Evolutionary conservation across 2,329 filamentous ascomycete genomes (phyloP).

Genomic region (Colletotrichum spinosum): DNA sequence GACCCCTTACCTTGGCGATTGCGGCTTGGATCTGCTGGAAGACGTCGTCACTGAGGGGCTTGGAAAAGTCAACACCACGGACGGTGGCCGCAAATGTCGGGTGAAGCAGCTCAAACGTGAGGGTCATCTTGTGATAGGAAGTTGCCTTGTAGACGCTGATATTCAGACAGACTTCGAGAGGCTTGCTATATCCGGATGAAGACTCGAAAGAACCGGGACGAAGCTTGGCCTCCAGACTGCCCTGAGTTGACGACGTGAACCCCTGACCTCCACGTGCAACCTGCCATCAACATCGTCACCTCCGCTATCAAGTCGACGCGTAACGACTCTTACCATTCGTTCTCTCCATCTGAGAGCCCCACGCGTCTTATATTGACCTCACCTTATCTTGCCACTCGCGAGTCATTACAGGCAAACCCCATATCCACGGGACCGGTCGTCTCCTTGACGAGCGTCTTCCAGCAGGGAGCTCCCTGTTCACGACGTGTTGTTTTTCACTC

Average conservation of each 20-base stretch:
- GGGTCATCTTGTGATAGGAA: slow-evolving; percentile 37
- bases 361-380: slow-evolving; percentile 9
- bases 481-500: neutral
- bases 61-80: slow-evolving; percentile 29
- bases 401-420: slow-evolving; percentile 20
- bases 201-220: too few relatives aligned
- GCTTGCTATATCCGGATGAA: too few relatives aligned
- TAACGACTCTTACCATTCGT: neutral
- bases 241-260: too few relatives aligned
- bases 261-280: too few relatives aligned
- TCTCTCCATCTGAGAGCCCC: slow-evolving; percentile 8
- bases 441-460: slow-evolving; percentile 5
- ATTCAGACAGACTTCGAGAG: too few relatives aligned
- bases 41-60: slow-evolving; percentile 1
- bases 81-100: slow-evolving; percentile 43
- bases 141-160: neutral
- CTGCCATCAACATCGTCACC: neutral
- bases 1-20: slow-evolving; percentile 25
- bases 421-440: neutral
- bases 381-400: slow-evolving; percentile 18
- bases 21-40: slow-evolving; percentile 18
- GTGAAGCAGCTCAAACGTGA: slow-evolving; percentile 43
- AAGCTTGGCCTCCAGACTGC: too few relatives aligned
- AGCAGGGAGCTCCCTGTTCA: slow-evolving; percentile 22
- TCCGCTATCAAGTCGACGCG: neutral